Evolutionary conservation across 768 basidiomycete genomes (phyloP), one percentile per base, ranked within the genome.

Genomic region (Boletus subcaerulescens): DNA sequence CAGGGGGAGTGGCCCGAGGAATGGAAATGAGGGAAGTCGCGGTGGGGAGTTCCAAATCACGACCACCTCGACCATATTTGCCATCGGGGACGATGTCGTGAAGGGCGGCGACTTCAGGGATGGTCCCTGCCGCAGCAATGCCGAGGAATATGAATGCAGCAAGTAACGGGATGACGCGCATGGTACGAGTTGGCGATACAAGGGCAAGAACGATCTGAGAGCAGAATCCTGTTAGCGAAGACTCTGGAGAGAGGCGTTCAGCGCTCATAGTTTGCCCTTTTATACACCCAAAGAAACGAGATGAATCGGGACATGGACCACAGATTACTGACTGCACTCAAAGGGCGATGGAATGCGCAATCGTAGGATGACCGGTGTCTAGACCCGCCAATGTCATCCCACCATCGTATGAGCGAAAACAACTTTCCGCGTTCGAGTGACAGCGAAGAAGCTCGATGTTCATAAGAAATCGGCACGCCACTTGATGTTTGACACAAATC

Each of bases 141-240:
- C 50, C 33, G 1, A 61, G 33, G 38, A 50, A 40, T 5, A 31
- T 11, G 18, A 57, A 48, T 35, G 42, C 32, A 22, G 49, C 20
- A 35, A 60, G 32, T 11, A 46, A 59, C 20, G 44, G 32, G 12
- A 47, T n/a, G 7, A 50, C 4, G 35, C 35, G 48, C 60, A 60
- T 60, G 39, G 13, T 6, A 26, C 11, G 18, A 10, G 15, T 35
- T 4, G n/a, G 18, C 10, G 24, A 43, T 41, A 29, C 13, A 7
- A 31, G 39, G 4, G 10, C 41, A 13, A 15, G n/a, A 15, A 29
- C 22, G 31, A 20, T 18, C 9, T 6, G 7, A 11, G 18, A 17
- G 35, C 12, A 42, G 18, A 14, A 20, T 13, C n/a, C 10, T 14
- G 12, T 18, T 29, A 29, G 29, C 3, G 35, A 44, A n/a, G 31